phyloP scores from a whole-genome alignment of 352 stramenopile genomes.

The Phytophthora fragariae region DNA sequence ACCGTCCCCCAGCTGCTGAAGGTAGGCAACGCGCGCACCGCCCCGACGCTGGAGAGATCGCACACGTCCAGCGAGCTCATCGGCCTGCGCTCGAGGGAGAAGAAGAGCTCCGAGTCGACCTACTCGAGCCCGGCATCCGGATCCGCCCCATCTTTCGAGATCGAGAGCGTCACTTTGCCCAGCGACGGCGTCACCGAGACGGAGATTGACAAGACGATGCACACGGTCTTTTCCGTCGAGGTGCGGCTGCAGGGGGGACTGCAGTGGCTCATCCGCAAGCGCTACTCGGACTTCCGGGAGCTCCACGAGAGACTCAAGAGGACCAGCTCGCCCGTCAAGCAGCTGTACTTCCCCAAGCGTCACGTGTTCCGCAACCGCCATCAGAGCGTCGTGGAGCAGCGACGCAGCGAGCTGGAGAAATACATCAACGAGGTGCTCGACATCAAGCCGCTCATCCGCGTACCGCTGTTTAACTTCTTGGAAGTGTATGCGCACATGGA shows the following conservation, averaged over 20 bases:
- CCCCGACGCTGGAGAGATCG: slow-evolving; percentile 69
- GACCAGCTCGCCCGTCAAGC: slow-evolving; percentile 79
- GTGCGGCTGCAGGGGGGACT: slow-evolving; percentile 80
- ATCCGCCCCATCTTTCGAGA: slow-evolving; percentile 79
- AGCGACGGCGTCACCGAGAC: slow-evolving; percentile 72
- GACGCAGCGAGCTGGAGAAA: slow-evolving; percentile 84
- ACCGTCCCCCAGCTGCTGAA: slow-evolving; percentile 21
- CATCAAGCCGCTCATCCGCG: slow-evolving; percentile 79
- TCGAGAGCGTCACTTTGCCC: slow-evolving; percentile 82
- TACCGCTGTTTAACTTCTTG: slow-evolving; percentile 90
- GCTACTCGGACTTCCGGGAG: slow-evolving; percentile 90
- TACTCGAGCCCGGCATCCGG: slow-evolving; percentile 46
- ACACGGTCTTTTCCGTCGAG: slow-evolving; percentile 86
- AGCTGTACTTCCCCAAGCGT: slow-evolving; percentile 87
- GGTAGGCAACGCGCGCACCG: slow-evolving; percentile 34
- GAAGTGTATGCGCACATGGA: slow-evolving; percentile 90
- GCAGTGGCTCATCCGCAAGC: slow-evolving; percentile 91
- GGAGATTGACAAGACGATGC: slow-evolving; percentile 84
- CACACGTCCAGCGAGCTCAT: slow-evolving; percentile 80
- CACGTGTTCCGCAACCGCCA: slow-evolving; percentile 88
- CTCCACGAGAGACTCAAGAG: slow-evolving; percentile 87
- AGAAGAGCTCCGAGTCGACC: slow-evolving; percentile 55
- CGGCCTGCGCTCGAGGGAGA: slow-evolving; percentile 57
- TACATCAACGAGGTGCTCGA: slow-evolving; percentile 91
- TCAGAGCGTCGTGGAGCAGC: slow-evolving; percentile 87